phyloP scores from a whole-genome alignment of 768 basidiomycete genomes.

The Mycena epipterygia region DNA sequence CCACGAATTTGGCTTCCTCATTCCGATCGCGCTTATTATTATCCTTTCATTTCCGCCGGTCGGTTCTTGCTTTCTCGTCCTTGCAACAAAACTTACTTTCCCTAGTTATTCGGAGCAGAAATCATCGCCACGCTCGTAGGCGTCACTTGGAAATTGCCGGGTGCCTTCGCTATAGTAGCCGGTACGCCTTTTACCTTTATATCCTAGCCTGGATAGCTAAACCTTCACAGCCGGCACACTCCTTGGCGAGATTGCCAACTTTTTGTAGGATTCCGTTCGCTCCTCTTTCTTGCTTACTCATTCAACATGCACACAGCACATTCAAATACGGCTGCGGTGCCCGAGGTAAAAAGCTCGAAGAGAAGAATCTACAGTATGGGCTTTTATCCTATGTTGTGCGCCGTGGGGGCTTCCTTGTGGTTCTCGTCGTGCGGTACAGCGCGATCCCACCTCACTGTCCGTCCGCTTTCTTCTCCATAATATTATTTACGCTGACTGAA shows the following conservation, averaged over 20 bases:
- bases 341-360: constrained; percentile 66
- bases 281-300: not conserved
- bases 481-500: not conserved
- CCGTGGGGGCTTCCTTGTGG: constrained; percentile 75
- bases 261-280: constrained; percentile 59
- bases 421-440: constrained; percentile 64
- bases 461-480: not conserved
- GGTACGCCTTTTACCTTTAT: not conserved
- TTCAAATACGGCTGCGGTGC: constrained; percentile 69
- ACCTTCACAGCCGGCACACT: constrained; percentile 62
- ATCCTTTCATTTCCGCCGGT: constrained; percentile 37
- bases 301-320: constrained; percentile 48
- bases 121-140: constrained; percentile 12
- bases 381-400: constrained; percentile 61
- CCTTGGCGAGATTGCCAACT: constrained; percentile 75
- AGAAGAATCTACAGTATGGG: constrained; percentile 50
- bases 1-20: constrained; percentile 58
- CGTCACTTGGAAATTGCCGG: constrained; percentile 10
- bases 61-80: too few relatives aligned
- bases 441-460: constrained; percentile 44
- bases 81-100: too few relatives aligned
- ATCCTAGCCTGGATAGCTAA: not conserved
- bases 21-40: constrained; percentile 71
- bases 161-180: constrained; percentile 67
- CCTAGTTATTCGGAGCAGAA: constrained; percentile 66